Conservation (phyloP, 495 filamentous ascomycete genomes). For the Letharia columbiana region DNA sequence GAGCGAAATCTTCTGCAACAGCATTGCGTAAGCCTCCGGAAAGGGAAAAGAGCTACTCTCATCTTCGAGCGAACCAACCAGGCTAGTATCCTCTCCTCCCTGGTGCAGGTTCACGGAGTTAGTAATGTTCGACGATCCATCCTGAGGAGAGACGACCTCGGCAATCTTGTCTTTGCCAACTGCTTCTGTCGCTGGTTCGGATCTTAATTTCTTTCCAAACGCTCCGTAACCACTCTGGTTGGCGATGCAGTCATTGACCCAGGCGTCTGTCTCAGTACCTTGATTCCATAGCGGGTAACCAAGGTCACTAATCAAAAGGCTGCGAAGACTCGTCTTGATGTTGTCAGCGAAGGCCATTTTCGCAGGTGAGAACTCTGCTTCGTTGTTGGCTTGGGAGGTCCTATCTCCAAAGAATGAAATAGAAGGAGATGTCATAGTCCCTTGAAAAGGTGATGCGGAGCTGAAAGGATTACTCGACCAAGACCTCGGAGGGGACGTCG, state of each 20-base stretch:
- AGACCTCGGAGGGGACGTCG: slow-evolving; percentile 13
- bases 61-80: background rate
- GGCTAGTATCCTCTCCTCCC: background rate
- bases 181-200: background rate
- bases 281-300: slow-evolving; percentile 74
- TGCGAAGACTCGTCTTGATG: slow-evolving; percentile 69
- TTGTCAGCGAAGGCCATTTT: slow-evolving; percentile 54
- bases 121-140: background rate
- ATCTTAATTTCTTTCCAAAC: background rate
- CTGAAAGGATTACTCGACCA: slow-evolving; percentile 12
- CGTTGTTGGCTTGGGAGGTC: slow-evolving; percentile 5
- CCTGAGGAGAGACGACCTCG: background rate
- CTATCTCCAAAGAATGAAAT: slow-evolving; percentile 1
- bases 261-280: slow-evolving; percentile 85
- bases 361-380: background rate
- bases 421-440: slow-evolving; percentile 4
- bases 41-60: slow-evolving; percentile 50
- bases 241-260: slow-evolving; percentile 57
- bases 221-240: background rate
- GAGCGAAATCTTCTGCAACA: slow-evolving; percentile 79
- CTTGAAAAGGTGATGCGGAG: slow-evolving; percentile 8
- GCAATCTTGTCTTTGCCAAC: background rate
- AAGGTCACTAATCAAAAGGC: slow-evolving; percentile 82
- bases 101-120: background rate
- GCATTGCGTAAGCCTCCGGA: slow-evolving; percentile 62